Evolutionary conservation across 2,329 filamentous ascomycete species (phyloP).

Genomic region (Fusarium sublunatum): DNA sequence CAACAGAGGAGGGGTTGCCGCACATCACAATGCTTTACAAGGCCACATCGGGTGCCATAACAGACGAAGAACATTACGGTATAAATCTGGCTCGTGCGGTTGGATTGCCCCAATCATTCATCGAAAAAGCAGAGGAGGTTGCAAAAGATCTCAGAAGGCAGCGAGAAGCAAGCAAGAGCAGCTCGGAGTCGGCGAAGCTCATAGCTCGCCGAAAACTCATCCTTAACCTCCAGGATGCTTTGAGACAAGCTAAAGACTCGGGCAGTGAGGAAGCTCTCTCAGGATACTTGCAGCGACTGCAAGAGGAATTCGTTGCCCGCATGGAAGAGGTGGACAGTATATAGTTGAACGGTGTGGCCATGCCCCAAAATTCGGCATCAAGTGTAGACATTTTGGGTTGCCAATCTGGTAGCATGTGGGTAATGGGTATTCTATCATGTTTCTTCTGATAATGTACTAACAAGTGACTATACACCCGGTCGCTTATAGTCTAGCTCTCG

Average conservation of each 20-base stretch:
- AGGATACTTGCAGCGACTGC: conserved; percentile 54
- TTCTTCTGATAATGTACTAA: conserved; percentile 1
- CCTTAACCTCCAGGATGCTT: conserved; percentile 76
- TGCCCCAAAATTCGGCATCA: neutral
- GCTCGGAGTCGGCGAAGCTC: conserved; percentile 67
- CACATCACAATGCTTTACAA: conserved; percentile 91
- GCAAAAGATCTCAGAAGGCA: conserved; percentile 70
- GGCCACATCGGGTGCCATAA: conserved; percentile 75
- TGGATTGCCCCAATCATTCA: conserved; percentile 74
- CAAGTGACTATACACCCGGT: conserved; percentile 59
- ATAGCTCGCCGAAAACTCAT: conserved; percentile 77
- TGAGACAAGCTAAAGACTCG: conserved; percentile 74
- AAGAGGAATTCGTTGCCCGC: conserved; percentile 77
- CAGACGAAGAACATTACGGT: conserved; percentile 79
- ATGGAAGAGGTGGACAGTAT: conserved; percentile 73
- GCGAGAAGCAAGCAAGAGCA: conserved; percentile 67
- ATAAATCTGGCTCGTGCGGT: conserved; percentile 82
- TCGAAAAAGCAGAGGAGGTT: conserved; percentile 75
- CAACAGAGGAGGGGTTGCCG: conserved; percentile 59
- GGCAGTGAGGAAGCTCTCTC: conserved; percentile 69
- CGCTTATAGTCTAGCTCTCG: conserved; percentile 73
- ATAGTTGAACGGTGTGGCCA: conserved; percentile 4
- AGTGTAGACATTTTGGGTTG: too few species aligned
- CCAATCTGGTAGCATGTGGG: neutral
- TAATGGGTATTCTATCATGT: neutral